Base-by-base conservation (phyloP, 225 moss, liverwort and hornwort genomes). In the Anthoceros angustus region DNA sequence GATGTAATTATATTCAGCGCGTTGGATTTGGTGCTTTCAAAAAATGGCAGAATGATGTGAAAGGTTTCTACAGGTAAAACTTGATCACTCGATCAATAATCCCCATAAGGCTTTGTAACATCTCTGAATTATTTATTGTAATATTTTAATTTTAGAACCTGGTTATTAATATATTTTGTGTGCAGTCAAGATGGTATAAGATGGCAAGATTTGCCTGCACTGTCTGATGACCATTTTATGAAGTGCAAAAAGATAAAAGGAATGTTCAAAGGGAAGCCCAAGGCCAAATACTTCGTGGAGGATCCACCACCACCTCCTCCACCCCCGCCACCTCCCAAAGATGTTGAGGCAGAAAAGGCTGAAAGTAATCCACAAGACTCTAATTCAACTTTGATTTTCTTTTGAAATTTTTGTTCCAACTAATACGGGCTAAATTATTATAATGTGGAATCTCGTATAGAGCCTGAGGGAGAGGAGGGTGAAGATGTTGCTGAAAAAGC, bases 1-100 rank as follows among this genome's bases (percentile, higher is more conserved):
- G 49, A 50, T 50, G 49, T 11, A 50, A 50, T 50, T 50, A 50
- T 11, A 50, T 50, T 50, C 49, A 50, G 20, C 49, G 49, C 20
- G 49, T 50, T 14, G 49, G 49, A 50, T 50, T 14, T 50, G 49
- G 49, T 50, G 49, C 49, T 20, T 50, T 50, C 20, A 50, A 50
- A 16, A 50, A 50, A 7, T 50, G 49, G 49, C 49, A 50, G 20
- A 50, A 50, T 50, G 49, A 50, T 50, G 49, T 50, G 16, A 50
- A 50, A 11, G 3, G 20, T 20, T 50, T 50, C 49, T 50, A 50
- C 49, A 50, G 49, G 49, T 50, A 5, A 8, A 14, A 50, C 15
- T 14, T 14, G 6, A 50, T 20, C 14, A 14, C 15, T 11, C 3
- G 15, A 16, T 50, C 15, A 16, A 50, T 50, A 45, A 45, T 8